Conservation (phyloP, 2,329 filamentous ascomycete genomes). For the Tolypocladium inflatum region DNA sequence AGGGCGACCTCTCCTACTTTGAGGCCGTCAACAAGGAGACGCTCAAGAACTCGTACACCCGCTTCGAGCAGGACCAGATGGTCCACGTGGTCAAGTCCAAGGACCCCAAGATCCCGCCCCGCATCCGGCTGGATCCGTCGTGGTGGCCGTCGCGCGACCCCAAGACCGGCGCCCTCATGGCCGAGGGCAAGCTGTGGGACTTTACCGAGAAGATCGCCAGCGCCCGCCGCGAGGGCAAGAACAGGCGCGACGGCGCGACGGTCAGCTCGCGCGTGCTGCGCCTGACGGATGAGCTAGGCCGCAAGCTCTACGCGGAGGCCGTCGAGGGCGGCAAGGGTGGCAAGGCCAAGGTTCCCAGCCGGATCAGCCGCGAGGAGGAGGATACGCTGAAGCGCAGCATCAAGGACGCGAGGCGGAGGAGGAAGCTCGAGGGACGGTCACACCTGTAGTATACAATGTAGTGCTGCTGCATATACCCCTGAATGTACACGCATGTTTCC, state of each 20-base stretch:
- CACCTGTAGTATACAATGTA: constrained; percentile 27
- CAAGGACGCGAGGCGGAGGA: constrained; percentile 36
- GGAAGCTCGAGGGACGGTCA: constrained; percentile 40
- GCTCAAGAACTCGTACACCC: constrained; percentile 81
- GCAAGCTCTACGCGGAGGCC: constrained; percentile 55
- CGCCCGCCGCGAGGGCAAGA: constrained; percentile 85
- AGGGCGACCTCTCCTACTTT: constrained; percentile 94
- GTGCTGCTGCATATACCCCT: not conserved
- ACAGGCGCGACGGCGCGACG: constrained; percentile 83
- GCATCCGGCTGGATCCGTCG: constrained; percentile 59
- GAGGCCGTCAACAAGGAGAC: constrained; percentile 98
- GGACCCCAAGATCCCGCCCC: constrained; percentile 49
- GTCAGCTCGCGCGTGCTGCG: constrained; percentile 73
- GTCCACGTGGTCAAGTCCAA: constrained; percentile 63
- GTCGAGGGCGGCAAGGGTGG: constrained; percentile 25
- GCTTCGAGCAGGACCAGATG: constrained; percentile 87
- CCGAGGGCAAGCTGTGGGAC: constrained; percentile 76
- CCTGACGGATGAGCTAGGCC: constrained; percentile 66
- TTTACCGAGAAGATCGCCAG: constrained; percentile 83
- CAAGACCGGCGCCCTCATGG: constrained; percentile 48
- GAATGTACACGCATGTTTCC: not conserved
- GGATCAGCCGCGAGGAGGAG: constrained; percentile 41
- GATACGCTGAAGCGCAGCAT: constrained; percentile 31
- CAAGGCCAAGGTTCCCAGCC: constrained; percentile 28
- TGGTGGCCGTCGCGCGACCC: constrained; percentile 65